These are phyloP conservation scores for Brettanomyces nanus DNA, from an alignment of 805 yeast genomes.

Conservation along the genomic window DNA sequence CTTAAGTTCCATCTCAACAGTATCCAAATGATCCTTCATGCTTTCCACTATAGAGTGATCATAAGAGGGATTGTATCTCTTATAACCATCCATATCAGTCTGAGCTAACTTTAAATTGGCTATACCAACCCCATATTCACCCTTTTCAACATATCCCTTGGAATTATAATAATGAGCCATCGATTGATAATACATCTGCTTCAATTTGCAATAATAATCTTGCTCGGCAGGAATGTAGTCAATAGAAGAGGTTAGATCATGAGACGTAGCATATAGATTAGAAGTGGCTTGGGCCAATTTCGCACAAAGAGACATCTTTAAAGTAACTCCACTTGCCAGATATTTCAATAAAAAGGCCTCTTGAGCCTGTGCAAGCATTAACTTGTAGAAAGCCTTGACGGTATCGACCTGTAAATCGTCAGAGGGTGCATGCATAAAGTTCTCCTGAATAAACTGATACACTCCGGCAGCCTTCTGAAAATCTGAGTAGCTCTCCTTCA, in stretches of 20 bases:
- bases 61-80: constrained; percentile 11
- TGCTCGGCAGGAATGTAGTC: constrained; percentile 32
- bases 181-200: constrained; percentile 47
- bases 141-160: constrained; percentile 40
- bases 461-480: constrained; percentile 78
- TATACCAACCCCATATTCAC: constrained; percentile 70
- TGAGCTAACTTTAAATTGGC: constrained; percentile 35
- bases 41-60: constrained; percentile 26
- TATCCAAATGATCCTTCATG: constrained; percentile 13
- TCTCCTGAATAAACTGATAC: constrained; percentile 61
- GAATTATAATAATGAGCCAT: constrained; percentile 57
- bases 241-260: constrained; percentile 33
- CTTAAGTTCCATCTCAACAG: constrained; percentile 22
- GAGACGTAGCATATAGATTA: constrained; percentile 44
- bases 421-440: constrained; percentile 84
- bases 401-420: constrained; percentile 66
- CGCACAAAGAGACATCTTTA: constrained; percentile 64
- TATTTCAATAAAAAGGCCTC: constrained; percentile 68
- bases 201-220: constrained; percentile 42
- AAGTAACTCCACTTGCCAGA: constrained; percentile 32
- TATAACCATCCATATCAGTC: constrained; percentile 25
- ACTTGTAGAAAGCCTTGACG: constrained; percentile 49
- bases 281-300: constrained; percentile 64
- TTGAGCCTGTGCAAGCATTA: constrained; percentile 84
- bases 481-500: constrained; percentile 50